Base-by-base conservation (phyloP, 306 rosid genomes). In the Vigna angularis region DNA sequence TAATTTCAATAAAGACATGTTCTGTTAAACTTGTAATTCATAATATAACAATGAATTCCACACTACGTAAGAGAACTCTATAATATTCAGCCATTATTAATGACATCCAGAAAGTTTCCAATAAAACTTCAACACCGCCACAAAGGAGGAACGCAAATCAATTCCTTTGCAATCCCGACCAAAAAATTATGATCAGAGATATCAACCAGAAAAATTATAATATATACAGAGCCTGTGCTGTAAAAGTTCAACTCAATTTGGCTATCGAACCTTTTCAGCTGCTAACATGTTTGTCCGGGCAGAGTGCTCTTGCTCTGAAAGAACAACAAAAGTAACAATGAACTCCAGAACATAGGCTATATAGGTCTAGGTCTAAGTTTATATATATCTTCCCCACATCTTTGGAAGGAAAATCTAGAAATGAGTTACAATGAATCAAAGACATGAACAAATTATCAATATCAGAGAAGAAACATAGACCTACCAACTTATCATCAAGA, bases 221-320 rank as follows among this genome's bases (percentile, higher is more conserved):
- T 18, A 51, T 55, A 86, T 66, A 18, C 3, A 42, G 47, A 42
- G 40, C 32, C 32, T 57, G 16, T 50, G 74, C 24, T 12, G n/a
- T 68, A 61, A 55, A 52, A 73, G 64, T 66, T 75, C 22, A 9
- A 63, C 9, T 69, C 38, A 14, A 70, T 67, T 28, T 44, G 38
- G 79, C 61, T 55, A 48, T 59, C 72, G 65, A 88, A 88, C 97
- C 98, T 86, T 90, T 79, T 90, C 96, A 5, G 81, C 80, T 38
- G 90, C 75, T 75, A 80, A 57, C 70, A 44, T 80, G 55, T 82
- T 91, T 17, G 83, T 64, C 77, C 77, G 85, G 61, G 66, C 38
- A 78, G 87, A 81, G 62, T 36, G 82, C 70, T 84, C 89, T 74
- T 81, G 83, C 80, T 88, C 97, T 91, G 88, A 45, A 62, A 76